phyloP scores from a whole-genome alignment of 2,329 filamentous ascomycete species.

The Orbilia brochopaga region DNA sequence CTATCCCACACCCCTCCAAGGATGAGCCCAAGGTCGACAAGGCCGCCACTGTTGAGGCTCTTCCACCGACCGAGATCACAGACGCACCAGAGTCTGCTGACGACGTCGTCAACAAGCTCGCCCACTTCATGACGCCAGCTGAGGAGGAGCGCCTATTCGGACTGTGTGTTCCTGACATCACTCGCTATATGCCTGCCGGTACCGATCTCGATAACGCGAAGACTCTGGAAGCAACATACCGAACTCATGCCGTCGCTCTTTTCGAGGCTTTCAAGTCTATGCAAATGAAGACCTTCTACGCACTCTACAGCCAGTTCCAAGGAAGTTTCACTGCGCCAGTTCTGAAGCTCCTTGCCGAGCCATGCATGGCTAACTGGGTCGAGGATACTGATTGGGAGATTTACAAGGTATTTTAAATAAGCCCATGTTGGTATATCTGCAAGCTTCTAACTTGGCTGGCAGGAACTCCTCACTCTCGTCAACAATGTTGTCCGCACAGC shows the following conservation, averaged over 20 bases:
- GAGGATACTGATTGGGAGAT: constrained; percentile 93
- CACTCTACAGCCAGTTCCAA: constrained; percentile 91
- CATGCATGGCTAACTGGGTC: constrained; percentile 86
- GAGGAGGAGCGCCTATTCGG: constrained; percentile 53
- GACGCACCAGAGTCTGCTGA: constrained; percentile 52
- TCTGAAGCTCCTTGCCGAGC: constrained; percentile 85
- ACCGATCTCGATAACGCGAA: constrained; percentile 87
- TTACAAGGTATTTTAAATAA: constrained; percentile 67
- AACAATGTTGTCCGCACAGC: constrained; percentile 88
- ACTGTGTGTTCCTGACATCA: constrained; percentile 75
- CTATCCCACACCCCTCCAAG: constrained; percentile 17
- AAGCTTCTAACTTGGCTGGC: constrained; percentile 6
- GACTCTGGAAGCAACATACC: constrained; percentile 83
- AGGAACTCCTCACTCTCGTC: constrained; percentile 89
- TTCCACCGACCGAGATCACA: constrained; percentile 48
- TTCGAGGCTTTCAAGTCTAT: constrained; percentile 95
- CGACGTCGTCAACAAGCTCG: constrained; percentile 54
- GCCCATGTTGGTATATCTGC: constrained; percentile 12
- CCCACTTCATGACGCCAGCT: constrained; percentile 48
- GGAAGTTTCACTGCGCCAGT: constrained; percentile 96
- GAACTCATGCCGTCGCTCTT: constrained; percentile 91
- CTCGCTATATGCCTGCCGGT: constrained; percentile 76
- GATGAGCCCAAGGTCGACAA: constrained; percentile 24
- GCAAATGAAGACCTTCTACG: constrained; percentile 95
- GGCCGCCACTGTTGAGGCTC: constrained; percentile 18